Conservation (phyloP, 1,284 basidiomycete species). For the Leccinum griseonigrum region DNA sequence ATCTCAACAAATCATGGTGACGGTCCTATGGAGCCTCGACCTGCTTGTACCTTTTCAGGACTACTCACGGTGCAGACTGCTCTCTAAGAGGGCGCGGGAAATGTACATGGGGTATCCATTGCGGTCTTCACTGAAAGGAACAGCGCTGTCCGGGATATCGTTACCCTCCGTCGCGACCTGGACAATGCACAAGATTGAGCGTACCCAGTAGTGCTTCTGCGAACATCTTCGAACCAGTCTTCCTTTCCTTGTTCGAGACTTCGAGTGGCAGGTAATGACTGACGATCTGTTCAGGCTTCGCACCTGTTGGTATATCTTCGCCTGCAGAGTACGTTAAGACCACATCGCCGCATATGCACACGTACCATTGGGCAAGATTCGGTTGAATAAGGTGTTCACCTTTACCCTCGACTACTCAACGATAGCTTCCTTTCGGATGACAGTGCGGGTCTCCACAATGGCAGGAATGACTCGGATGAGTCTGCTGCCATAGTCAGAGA, state of each 20-base stretch:
- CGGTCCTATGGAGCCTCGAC: constrained; percentile 1
- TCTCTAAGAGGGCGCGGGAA: too few species aligned
- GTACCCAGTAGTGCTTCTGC: constrained; percentile 24
- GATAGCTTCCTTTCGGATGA: constrained; percentile 25
- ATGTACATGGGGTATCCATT: constrained; percentile 15
- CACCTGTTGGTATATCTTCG: constrained; percentile 44
- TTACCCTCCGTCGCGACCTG: constrained; percentile 32
- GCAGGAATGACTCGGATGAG: constrained; percentile 19
- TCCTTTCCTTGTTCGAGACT: too few species aligned
- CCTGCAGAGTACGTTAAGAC: constrained; percentile 23
- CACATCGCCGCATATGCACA: not conserved
- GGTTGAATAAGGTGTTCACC: constrained; percentile 30
- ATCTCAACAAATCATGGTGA: too few species aligned
- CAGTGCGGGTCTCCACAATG: constrained; percentile 13
- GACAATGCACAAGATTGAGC: not conserved
- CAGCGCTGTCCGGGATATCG: constrained; percentile 30
- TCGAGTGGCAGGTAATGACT: constrained; percentile 38
- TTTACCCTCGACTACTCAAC: constrained; percentile 22
- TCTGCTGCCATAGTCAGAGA: constrained; percentile 20
- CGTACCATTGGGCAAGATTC: constrained; percentile 32
- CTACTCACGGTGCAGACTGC: too few species aligned
- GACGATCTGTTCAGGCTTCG: constrained; percentile 39
- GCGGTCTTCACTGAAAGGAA: constrained; percentile 33
- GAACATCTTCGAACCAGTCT: too few species aligned
- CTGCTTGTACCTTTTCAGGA: not conserved